Evolutionary conservation across 192 early-diverging fungal species (phyloP), one percentile per base, ranked within the genome.

Genomic region (Linderina pennispora): DNA sequence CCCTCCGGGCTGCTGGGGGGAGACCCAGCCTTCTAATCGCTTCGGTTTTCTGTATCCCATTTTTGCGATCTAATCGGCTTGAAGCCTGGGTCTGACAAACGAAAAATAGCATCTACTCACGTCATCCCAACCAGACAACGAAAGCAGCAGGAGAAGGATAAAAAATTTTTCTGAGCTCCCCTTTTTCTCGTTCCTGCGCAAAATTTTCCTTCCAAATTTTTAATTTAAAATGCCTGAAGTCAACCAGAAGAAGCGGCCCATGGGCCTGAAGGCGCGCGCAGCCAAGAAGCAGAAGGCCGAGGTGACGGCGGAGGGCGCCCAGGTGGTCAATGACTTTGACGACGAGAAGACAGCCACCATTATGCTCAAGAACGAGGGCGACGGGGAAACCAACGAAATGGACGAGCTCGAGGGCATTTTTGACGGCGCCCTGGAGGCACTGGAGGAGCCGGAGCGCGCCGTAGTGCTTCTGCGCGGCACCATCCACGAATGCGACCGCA

Each of bases 401-500:
- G 63, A 65, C 36, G 69, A 76, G 36, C 64, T 80, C 16, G 70
- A 72, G 37, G 57, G 70, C 0, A 65, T 80, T 15, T 77, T 68
- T 23, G 63, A 70, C 36, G 65, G 69, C 46, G 79, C 79, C 3
- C 35, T 74, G 31, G 62, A 48, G 8, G 72, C 58, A 19, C 49
- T 68, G 28, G 45, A 53, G 11, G 46, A 53, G 3, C 44, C 53
- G 11, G 73, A 77, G 15, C 57, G 52, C 4, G 77, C 77, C 0
- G 2, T 60, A 0, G 58, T 60, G 3, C 54, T 79, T 19, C 62
- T 79, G 31, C 74, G 80, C 17, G 80, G 80, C 17, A 64, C 72
- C 18, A 59, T 81, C 22, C 80, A 81, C 41, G 80, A 81, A 43
- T 74, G 80, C 51, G 80, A 81, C 49, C 63, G 76, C 22, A 44